phyloP scores from a whole-genome alignment of 1,139 yeast species.

The Suhomyces kunorum region DNA sequence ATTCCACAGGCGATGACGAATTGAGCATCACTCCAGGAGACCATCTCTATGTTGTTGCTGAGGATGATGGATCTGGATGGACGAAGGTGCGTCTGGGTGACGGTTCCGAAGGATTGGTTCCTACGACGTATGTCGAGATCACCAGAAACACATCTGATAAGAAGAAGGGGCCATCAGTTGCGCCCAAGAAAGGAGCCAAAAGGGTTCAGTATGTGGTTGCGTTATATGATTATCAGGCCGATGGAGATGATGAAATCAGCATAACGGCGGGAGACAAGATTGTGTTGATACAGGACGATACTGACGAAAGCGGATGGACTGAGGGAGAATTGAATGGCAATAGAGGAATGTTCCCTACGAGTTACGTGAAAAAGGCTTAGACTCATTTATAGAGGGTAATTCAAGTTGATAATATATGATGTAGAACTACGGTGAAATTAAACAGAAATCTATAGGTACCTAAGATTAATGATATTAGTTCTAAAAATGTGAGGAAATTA shows the following conservation, averaged over 20 bases:
- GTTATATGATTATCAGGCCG: conserved; percentile 75
- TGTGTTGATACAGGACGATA: conserved; percentile 62
- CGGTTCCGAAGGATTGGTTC: conserved; percentile 74
- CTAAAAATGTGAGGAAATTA: no score
- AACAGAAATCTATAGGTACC: no score
- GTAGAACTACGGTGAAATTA: no score
- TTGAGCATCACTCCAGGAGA: conserved; percentile 64
- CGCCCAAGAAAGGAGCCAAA: conserved; percentile 80
- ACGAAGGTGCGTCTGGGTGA: conserved; percentile 50
- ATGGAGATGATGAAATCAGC: conserved; percentile 78
- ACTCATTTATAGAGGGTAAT: neutral
- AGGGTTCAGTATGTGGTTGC: conserved; percentile 69
- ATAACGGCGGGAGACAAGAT: conserved; percentile 75
- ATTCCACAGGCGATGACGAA: conserved; percentile 78
- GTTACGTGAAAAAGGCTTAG: conserved; percentile 55
- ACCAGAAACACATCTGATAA: conserved; percentile 24
- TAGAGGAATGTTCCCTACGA: conserved; percentile 79
- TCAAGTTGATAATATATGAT: no score
- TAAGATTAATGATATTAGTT: no score
- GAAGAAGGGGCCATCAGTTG: conserved; percentile 74
- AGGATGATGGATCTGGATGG: conserved; percentile 97
- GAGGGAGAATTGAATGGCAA: conserved; percentile 79
- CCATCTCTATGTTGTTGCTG: conserved; percentile 53
- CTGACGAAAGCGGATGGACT: conserved; percentile 95
- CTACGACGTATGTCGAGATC: conserved; percentile 76